Base-by-base conservation (phyloP, 1,139 yeast genomes). In the Debaryomycetaceae sp. region DNA sequence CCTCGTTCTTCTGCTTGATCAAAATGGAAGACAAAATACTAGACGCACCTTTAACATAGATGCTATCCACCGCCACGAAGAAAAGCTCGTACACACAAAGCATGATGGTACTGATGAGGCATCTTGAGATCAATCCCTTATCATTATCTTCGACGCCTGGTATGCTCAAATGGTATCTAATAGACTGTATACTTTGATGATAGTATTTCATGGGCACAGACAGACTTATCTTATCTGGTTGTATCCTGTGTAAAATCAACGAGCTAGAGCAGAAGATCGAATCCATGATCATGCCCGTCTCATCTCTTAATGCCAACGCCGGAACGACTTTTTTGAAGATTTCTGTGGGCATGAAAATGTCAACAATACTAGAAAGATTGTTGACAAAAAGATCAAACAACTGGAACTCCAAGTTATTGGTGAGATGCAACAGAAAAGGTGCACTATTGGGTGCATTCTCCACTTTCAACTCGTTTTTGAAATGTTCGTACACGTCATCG, bases 71-170 rank as follows among this genome's bases (percentile, higher is more conserved):
- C 5, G 72, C 71, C 35, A 66, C 65, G 43, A 68, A 69, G 44
- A 65, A 66, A 52, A 68, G 56, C 50, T 71, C 76, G 49, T 68
- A 69, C 13, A 69, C 60, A 40, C 75, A 68, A 23, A 71, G 57
- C n/a, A 71, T 51, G 24, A 63, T 62, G 0, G 75, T 66, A 48
- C 73, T 68, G 27, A 70, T 50, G 33, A 71, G 57, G 46, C 75
- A 70, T 34, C 74, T 53, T 5, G 69, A 63, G 33, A 66, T 62
- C 7, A 63, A 57, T 2, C 69, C 70, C 22, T 57, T 58, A 17
- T 59, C 62, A 37, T 58, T 55, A 17, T 53, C 57, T 23, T 62
- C 65, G 29, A 53, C 51, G 6, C 52, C 59, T 2, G 65, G 61
- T 9, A 57, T 45, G 38, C 65, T 62, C 40, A 66, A 52, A 41